Conservation (phyloP, 192 early-diverging fungal species). For the Dissophora ornata region DNA sequence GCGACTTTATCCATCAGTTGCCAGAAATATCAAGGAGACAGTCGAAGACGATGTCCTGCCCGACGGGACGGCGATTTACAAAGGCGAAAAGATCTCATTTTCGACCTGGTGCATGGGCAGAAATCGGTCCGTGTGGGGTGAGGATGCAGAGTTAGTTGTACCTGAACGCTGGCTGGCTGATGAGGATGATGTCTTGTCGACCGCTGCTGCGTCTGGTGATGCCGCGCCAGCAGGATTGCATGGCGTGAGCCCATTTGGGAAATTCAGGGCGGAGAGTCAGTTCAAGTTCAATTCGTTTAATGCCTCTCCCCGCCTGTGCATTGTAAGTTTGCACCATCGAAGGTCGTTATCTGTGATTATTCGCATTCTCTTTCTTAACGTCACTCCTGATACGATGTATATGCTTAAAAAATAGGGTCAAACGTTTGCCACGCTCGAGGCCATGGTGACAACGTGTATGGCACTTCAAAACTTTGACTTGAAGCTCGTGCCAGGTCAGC, state of each 20-base stretch:
- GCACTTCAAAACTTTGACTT: constrained; percentile 39
- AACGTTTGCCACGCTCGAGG: constrained; percentile 55
- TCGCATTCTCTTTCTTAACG: neutral
- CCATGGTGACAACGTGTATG: constrained; percentile 22
- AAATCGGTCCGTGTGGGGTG: constrained; percentile 53
- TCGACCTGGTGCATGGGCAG: constrained; percentile 35
- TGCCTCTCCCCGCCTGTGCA: constrained; percentile 61
- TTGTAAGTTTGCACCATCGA: neutral
- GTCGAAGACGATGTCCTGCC: constrained; percentile 54
- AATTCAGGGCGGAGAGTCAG: constrained; percentile 29
- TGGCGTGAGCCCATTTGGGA: constrained; percentile 35
- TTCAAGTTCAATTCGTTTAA: constrained; percentile 69
- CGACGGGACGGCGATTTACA: constrained; percentile 57
- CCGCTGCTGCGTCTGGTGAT: neutral
- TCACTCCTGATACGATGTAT: neutral
- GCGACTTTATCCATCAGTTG: constrained; percentile 66
- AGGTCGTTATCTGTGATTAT: too few species aligned
- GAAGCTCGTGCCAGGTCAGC: constrained; percentile 27
- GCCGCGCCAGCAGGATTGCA: neutral
- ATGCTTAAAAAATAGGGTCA: constrained; percentile 16
- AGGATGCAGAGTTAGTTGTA: constrained; percentile 61
- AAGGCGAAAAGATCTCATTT: constrained; percentile 59
- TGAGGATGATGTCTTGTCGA: neutral
- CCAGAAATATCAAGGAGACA: constrained; percentile 58
- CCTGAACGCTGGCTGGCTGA: constrained; percentile 65